Percentiles rank a stretch among this genome's conserved stretches.
phyloP scores from a whole-genome alignment of 2,329 filamentous ascomycete species.

The Ophiostoma quercus region DNA sequence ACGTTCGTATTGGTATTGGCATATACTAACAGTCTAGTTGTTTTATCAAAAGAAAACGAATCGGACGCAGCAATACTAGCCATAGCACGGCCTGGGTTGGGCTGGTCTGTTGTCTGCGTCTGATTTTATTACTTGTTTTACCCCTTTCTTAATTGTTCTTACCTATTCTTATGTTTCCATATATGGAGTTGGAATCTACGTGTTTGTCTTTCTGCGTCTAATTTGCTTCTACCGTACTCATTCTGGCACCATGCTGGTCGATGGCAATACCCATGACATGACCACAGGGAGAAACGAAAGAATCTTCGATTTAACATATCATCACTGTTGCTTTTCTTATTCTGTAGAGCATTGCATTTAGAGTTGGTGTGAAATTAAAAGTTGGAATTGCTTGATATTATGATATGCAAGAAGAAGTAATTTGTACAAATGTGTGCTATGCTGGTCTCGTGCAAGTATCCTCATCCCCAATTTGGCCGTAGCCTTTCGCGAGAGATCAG shows the following conservation, averaged over 20 bases:
- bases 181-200: neutral
- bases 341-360: neutral
- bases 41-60: conserved; percentile 65
- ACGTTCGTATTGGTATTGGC: neutral
- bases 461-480: neutral
- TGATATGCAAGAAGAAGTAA: neutral
- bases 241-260: neutral
- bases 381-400: neutral
- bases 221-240: neutral
- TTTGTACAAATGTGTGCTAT: neutral
- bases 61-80: conserved; percentile 54
- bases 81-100: conserved; percentile 45
- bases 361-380: neutral
- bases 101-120: conserved; percentile 30
- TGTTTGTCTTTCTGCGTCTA: neutral
- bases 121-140: neutral
- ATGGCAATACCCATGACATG: neutral
- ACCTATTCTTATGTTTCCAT: neutral
- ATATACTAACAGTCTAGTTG: conserved; percentile 38
- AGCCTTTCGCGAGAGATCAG: neutral
- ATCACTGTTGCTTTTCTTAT: neutral
- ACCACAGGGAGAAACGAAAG: neutral
- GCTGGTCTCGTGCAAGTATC: neutral
- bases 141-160: too few relatives aligned
- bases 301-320: neutral